These are phyloP conservation scores for Capronia epimyces DNA, from an alignment of 2,329 filamentous ascomycete genomes.

Conservation along the genomic window DNA sequence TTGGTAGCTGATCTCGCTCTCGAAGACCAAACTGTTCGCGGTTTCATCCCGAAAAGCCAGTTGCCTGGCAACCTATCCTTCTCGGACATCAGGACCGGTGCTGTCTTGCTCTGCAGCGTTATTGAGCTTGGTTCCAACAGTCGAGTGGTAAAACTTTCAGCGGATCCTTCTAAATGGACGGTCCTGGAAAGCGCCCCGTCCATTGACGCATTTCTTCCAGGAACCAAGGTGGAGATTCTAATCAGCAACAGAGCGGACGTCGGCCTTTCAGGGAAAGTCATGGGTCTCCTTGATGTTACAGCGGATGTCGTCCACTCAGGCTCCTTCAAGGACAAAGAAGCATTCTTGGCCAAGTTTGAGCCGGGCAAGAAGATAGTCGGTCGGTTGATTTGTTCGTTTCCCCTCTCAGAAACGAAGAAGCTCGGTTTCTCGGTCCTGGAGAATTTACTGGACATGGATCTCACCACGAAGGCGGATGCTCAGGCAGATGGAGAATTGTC, in stretches of 20 bases:
- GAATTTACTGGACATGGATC: constrained; percentile 65
- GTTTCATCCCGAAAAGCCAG: constrained; percentile 81
- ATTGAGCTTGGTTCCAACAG: constrained; percentile 68
- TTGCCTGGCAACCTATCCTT: constrained; percentile 62
- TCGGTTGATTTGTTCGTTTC: constrained; percentile 82
- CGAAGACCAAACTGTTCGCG: constrained; percentile 60
- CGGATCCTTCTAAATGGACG: constrained; percentile 49
- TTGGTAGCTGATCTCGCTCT: constrained; percentile 88
- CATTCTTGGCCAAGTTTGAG: constrained; percentile 66
- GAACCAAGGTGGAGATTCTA: constrained; percentile 80
- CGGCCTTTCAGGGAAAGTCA: constrained; percentile 82
- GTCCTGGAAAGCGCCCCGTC: constrained; percentile 72
- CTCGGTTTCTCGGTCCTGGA: constrained; percentile 81
- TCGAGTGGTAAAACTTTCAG: constrained; percentile 80
- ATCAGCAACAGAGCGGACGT: constrained; percentile 67
- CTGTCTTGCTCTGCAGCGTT: constrained; percentile 78
- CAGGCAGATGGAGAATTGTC: constrained; percentile 50
- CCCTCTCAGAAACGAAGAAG: constrained; percentile 70
- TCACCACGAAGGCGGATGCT: constrained; percentile 29
- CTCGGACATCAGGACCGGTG: constrained; percentile 69
- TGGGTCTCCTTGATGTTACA: constrained; percentile 85
- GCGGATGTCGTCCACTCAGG: constrained; percentile 88
- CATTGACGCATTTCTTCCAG: constrained; percentile 84
- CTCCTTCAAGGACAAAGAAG: constrained; percentile 60
- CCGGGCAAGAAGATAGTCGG: constrained; percentile 78